Evolutionary conservation across 306 rosid genomes (phyloP).

Genomic region (Corylus avellana): DNA sequence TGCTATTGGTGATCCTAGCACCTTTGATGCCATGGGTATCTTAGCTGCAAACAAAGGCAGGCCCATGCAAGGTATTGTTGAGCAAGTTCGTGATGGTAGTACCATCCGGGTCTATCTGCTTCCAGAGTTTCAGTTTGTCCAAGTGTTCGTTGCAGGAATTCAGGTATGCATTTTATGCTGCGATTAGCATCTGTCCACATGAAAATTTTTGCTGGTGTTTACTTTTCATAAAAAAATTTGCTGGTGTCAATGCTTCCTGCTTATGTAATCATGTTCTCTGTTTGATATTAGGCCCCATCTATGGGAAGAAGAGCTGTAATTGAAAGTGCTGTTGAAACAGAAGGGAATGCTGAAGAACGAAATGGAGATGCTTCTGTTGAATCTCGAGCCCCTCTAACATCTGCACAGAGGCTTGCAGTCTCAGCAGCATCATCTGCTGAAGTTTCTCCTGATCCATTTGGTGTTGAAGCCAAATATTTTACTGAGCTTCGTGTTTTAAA

Average conservation of each 20-base stretch:
- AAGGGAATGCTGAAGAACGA: slow-evolving; percentile 49
- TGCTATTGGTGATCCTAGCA: slow-evolving; percentile 82
- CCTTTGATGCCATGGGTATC: slow-evolving; percentile 78
- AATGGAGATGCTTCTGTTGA: slow-evolving; percentile 71
- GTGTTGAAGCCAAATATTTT: slow-evolving; percentile 80
- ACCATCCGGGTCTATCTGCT: slow-evolving; percentile 81
- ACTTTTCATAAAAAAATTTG: too few species aligned
- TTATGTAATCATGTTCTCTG: slow-evolving; percentile 8
- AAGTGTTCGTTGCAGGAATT: slow-evolving; percentile 87
- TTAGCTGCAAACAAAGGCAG: slow-evolving; percentile 79
- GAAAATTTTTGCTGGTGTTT: slow-evolving; percentile 11
- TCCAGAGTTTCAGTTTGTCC: slow-evolving; percentile 93
- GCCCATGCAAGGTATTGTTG: slow-evolving; percentile 84
- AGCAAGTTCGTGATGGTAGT: slow-evolving; percentile 96
- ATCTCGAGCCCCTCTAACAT: slow-evolving; percentile 75
- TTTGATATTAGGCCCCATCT: slow-evolving; percentile 67
- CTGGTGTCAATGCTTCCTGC: background rate
- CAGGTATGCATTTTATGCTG: slow-evolving; percentile 52
- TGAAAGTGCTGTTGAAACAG: slow-evolving; percentile 61
- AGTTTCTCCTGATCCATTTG: slow-evolving; percentile 79
- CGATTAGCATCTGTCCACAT: background rate
- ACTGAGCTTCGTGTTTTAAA: slow-evolving; percentile 92
- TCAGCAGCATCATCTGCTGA: slow-evolving; percentile 56
- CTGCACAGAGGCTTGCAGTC: slow-evolving; percentile 93
- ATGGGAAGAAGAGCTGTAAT: slow-evolving; percentile 85